phyloP scores from a whole-genome alignment of 306 rosid genomes.

The Luffa aegyptiaca region DNA sequence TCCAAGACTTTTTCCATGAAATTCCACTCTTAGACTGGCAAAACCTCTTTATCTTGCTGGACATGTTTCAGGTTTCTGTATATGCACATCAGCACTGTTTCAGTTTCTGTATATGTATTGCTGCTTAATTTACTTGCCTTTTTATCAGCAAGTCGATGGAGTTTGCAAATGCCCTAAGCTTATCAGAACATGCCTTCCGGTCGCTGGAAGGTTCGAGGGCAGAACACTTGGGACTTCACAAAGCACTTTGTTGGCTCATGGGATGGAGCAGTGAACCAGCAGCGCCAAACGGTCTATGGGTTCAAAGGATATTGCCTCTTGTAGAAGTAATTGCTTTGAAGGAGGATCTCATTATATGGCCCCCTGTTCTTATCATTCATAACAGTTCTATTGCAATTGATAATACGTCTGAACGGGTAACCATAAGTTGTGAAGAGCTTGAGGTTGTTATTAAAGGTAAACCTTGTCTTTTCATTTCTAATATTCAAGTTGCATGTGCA shows the following conservation, averaged over 20 bases:
- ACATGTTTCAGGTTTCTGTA: not conserved
- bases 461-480: not conserved
- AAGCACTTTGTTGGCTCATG: constrained; percentile 35
- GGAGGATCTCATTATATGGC: constrained; percentile 37
- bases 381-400: constrained; percentile 18
- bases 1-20: not conserved
- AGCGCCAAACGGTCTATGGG: constrained; percentile 17
- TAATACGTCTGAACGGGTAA: constrained; percentile 10
- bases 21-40: not conserved
- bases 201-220: constrained; percentile 18
- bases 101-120: not conserved
- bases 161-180: constrained; percentile 12
- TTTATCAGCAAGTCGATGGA: constrained; percentile 22
- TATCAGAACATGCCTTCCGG: constrained; percentile 20
- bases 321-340: constrained; percentile 22
- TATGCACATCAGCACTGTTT: too few species aligned
- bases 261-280: constrained; percentile 27
- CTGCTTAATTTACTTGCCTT: constrained; percentile 5
- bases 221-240: constrained; percentile 42
- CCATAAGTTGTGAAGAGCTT: constrained; percentile 18
- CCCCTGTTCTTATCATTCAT: constrained; percentile 35
- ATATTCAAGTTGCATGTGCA: not conserved
- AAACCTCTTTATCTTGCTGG: not conserved
- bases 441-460: constrained; percentile 21
- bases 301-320: constrained; percentile 18